Conservation (phyloP, 1,139 yeast genomes). For the Taphrina confusa region DNA sequence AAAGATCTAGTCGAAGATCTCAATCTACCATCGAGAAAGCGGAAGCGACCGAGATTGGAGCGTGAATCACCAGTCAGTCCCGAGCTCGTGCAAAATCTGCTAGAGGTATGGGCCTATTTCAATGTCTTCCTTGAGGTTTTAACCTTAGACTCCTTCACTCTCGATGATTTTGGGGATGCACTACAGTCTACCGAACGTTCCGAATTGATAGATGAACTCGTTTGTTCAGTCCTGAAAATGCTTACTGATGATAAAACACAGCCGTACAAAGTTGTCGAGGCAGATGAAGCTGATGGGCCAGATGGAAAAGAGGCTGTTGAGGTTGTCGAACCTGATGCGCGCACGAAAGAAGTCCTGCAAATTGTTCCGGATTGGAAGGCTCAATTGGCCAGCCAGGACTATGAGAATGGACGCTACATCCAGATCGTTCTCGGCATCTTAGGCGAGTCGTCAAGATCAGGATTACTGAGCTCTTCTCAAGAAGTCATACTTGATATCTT, state of each 20-base stretch:
- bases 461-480: constrained; percentile 52
- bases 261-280: constrained; percentile 36
- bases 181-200: constrained; percentile 58
- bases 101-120: constrained; percentile 74
- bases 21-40: constrained; percentile 33
- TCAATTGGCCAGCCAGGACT: constrained; percentile 68
- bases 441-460: constrained; percentile 44
- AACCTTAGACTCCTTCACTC: constrained; percentile 68
- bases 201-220: constrained; percentile 66
- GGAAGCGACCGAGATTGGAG: constrained; percentile 40
- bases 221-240: constrained; percentile 56
- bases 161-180: constrained; percentile 72
- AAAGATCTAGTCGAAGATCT: constrained; percentile 38
- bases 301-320: constrained; percentile 40
- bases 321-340: constrained; percentile 31
- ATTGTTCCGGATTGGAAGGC: constrained; percentile 63
- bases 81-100: constrained; percentile 42
- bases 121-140: constrained; percentile 69
- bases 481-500: constrained; percentile 59
- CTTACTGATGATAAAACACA: constrained; percentile 43
- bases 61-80: constrained; percentile 35
- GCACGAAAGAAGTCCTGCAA: constrained; percentile 34
- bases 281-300: constrained; percentile 37
- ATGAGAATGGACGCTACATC: constrained; percentile 86
- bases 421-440: constrained; percentile 72